Percentiles rank a stretch among this genome's conserved stretches.
These are phyloP conservation scores for Peribolospora baueri DNA, from an alignment of 768 basidiomycete genomes.

Conservation along the genomic window DNA sequence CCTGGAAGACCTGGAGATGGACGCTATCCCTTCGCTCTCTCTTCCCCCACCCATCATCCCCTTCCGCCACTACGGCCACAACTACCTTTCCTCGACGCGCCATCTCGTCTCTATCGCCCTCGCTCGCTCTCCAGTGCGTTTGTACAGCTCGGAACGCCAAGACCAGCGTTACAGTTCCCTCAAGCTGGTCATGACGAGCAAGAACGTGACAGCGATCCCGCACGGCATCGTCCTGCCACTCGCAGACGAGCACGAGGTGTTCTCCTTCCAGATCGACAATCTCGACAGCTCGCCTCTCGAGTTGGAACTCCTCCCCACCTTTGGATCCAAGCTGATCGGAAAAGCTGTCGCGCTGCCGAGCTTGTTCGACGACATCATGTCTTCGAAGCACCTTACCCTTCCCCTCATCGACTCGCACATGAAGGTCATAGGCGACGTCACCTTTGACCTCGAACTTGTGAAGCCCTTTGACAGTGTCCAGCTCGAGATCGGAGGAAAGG, in stretches of 20 bases:
- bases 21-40: slow-evolving; percentile 78
- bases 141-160: slow-evolving; percentile 23
- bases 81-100: slow-evolving; percentile 54
- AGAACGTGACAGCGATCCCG: slow-evolving; percentile 58
- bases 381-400: slow-evolving; percentile 19
- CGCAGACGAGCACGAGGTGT: slow-evolving; percentile 39
- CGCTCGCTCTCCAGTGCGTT: slow-evolving; percentile 31
- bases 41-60: slow-evolving; percentile 97
- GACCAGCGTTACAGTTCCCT: slow-evolving; percentile 37
- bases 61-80: slow-evolving; percentile 89
- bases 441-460: slow-evolving; percentile 65
- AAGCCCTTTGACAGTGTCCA: slow-evolving; percentile 78
- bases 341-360: slow-evolving; percentile 65
- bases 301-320: slow-evolving; percentile 88
- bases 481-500: slow-evolving; percentile 73
- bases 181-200: slow-evolving; percentile 84
- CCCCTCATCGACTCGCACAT: slow-evolving; percentile 81
- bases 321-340: slow-evolving; percentile 89
- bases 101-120: slow-evolving; percentile 67
- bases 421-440: slow-evolving; percentile 82
- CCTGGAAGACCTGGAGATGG: slow-evolving; percentile 39
- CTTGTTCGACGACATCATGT: slow-evolving; percentile 34
- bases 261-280: slow-evolving; percentile 63
- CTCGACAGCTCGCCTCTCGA: slow-evolving; percentile 53
- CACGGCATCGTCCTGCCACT: slow-evolving; percentile 74